Percentiles rank a stretch among this genome's conserved stretches.
These are phyloP conservation scores for Endoconidiophora laricicola DNA, from an alignment of 2,329 filamentous ascomycete genomes.

Conservation along the genomic window DNA sequence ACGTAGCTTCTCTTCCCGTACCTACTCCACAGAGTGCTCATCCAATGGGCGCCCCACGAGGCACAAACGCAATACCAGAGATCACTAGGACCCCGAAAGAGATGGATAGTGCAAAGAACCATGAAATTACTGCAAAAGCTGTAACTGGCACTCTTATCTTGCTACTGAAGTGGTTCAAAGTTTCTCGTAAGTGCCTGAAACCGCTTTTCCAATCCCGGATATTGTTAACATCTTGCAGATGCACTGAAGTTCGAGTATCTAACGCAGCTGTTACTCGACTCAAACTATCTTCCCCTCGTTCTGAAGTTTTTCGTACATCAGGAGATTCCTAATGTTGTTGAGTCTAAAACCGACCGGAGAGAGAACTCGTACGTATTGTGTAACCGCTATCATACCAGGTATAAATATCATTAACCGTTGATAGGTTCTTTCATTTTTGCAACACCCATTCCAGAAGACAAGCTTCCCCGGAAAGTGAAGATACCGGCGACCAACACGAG, in stretches of 20 bases:
- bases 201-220: background rate
- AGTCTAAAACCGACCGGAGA: conserved; percentile 66
- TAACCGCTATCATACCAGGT: background rate
- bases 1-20: conserved; percentile 56
- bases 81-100: conserved; percentile 42
- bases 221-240: conserved; percentile 34
- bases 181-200: conserved; percentile 55
- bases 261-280: conserved; percentile 82
- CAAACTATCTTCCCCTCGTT: conserved; percentile 83
- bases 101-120: conserved; percentile 59
- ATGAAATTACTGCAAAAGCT: conserved; percentile 82
- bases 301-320: conserved; percentile 89
- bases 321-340: conserved; percentile 79
- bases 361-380: conserved; percentile 50
- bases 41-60: conserved; percentile 19
- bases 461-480: conserved; percentile 16
- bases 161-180: conserved; percentile 90
- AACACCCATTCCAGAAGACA: conserved; percentile 39
- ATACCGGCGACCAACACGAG: conserved; percentile 22
- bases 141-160: conserved; percentile 77
- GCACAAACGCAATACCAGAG: conserved; percentile 25
- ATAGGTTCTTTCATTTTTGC: conserved; percentile 83
- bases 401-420: conserved; percentile 13
- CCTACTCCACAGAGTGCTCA: conserved; percentile 12
- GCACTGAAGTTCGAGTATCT: conserved; percentile 92